Percentiles rank a stretch among this genome's conserved stretches.
These are phyloP conservation scores for Podaxis sp. DNA, from an alignment of 768 basidiomycete species.

Conservation along the genomic window DNA sequence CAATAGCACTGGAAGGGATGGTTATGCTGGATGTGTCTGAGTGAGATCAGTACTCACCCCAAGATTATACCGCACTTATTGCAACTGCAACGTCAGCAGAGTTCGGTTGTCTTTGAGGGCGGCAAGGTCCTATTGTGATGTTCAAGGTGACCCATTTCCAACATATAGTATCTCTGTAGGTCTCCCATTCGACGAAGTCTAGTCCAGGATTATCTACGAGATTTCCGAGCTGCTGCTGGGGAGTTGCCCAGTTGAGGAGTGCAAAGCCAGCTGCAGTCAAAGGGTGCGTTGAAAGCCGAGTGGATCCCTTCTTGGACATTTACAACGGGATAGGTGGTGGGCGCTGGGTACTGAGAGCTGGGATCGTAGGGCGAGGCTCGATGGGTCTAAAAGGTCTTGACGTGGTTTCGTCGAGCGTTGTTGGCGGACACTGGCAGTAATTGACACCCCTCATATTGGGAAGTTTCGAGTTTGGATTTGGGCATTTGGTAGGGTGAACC, in stretches of 20 bases:
- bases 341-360: neutral
- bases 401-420: neutral
- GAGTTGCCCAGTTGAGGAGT: neutral
- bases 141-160: conserved; percentile 1
- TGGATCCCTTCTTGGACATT: neutral
- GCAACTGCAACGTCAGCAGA: neutral
- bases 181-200: neutral
- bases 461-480: neutral
- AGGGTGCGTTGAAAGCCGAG: neutral
- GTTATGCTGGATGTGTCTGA: neutral
- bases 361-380: neutral
- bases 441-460: neutral
- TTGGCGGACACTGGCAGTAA: neutral
- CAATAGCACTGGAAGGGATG: neutral
- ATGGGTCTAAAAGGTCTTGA: neutral
- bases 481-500: no score
- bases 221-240: neutral
- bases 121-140: neutral
- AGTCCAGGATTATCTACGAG: neutral
- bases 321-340: neutral
- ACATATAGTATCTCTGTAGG: neutral
- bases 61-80: neutral
- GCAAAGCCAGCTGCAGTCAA: neutral
- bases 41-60: neutral
- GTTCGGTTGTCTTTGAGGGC: neutral